Base-by-base conservation (phyloP, 306 rosid genomes). In the Acacia confusa region DNA sequence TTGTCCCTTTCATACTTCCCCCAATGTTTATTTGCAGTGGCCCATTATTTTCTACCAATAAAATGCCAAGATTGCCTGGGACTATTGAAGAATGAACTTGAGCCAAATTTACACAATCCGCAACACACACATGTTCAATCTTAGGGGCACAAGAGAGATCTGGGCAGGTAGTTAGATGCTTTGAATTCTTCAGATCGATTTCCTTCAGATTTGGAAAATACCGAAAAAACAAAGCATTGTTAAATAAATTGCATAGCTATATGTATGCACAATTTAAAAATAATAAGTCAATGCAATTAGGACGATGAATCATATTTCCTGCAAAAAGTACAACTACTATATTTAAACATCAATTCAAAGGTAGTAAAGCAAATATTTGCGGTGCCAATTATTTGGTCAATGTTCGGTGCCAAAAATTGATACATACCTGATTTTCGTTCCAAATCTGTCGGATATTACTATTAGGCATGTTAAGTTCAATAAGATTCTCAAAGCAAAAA, bases 11-110 rank as follows among this genome's bases (percentile, higher is more conserved):
- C 3, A 70, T 70, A 13, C 6, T 24, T 38, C 22, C 4, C 0
- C 57, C 22, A 70, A 70, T 16, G 10, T 70, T 5, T 70, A 47
- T 20, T 0, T 5, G 2, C 63, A 2, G 16, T 20, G 10, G 44
- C 17, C 5, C 24, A 4, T 17, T 6, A 14, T 12, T 1, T 3
- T 4, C 9, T 50, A 17, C 7, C 6, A 2, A 1, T 50, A 19
- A 20, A 1, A 0, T 3, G 11, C 0, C 3, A 19, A 53, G 12
- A 1, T 20, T 20, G 11, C 60, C 1, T 8, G 7, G 1, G 25
- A 9, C 2, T 9, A 1, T 72, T 15, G 63, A 48, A 28, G 76
- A 48, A 30, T 27, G 15, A 2, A 48, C 4, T 16, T 47, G 25
- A 28, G 6, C 17, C 43, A 72, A 47, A 1, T 32, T 48, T 19